Percentiles rank a stretch among this genome's conserved stretches.
Conservation (phyloP, 495 filamentous ascomycete species). For the Arthonia radiata region DNA sequence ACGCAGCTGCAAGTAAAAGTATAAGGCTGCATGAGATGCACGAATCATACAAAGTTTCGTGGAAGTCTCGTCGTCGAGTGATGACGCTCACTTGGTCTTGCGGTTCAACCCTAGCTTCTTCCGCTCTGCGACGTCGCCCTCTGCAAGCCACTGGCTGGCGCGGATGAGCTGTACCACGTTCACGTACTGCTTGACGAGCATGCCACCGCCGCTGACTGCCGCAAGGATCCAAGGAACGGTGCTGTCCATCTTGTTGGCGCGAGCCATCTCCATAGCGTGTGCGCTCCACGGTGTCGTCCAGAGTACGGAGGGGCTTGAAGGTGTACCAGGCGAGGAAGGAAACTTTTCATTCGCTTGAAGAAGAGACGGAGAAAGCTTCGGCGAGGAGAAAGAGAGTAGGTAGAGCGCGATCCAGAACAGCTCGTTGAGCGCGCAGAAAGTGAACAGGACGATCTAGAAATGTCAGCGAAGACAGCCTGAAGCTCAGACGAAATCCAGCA, state of each 20-base stretch:
- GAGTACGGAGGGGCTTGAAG: conserved; percentile 36
- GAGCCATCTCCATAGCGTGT: conserved; percentile 70
- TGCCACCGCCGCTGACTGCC: conserved; percentile 56
- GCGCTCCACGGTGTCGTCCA: conserved; percentile 73
- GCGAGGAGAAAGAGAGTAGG: conserved; percentile 85
- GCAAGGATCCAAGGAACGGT: conserved; percentile 71
- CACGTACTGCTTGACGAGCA: conserved; percentile 77
- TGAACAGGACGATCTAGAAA: conserved; percentile 62
- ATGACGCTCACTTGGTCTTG: conserved; percentile 7
- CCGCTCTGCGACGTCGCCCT: conserved; percentile 47
- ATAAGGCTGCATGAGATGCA: too few species aligned
- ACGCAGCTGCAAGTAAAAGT: too few species aligned
- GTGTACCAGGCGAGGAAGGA: conserved; percentile 32
- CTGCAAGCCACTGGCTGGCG: conserved; percentile 74
- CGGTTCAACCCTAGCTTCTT: conserved; percentile 23
- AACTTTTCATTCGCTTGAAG: conserved; percentile 25
- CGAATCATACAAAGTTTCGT: too few species aligned
- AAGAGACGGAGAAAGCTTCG: conserved; percentile 59
- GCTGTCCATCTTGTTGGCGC: conserved; percentile 81
- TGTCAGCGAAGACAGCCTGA: conserved; percentile 1
- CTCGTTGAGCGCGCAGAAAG: conserved; percentile 78
- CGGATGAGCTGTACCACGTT: conserved; percentile 89
- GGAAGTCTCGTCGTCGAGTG: too few species aligned
- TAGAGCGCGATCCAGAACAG: conserved; percentile 94
- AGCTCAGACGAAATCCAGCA: conserved; percentile 4